Evolutionary conservation across 176 grass and related monocot genomes (phyloP).

Genomic region (Rhynchospora pubera): DNA sequence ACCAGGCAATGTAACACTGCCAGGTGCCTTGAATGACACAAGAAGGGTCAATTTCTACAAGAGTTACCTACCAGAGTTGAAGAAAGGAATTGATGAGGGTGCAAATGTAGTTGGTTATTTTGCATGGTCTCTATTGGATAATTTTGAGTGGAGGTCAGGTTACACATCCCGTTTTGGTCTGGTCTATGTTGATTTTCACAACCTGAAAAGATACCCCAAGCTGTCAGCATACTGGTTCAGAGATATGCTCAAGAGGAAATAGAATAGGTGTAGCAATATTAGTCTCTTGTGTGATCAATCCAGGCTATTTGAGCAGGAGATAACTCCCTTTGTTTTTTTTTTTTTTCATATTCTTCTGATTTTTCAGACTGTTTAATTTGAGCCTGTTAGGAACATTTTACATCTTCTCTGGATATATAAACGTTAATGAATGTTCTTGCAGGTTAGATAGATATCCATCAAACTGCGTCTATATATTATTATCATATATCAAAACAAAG

Average conservation of each 20-base stretch:
- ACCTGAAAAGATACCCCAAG: constrained; percentile 17
- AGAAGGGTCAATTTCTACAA: constrained; percentile 23
- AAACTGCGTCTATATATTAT: too few relatives aligned
- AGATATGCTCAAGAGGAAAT: constrained; percentile 12
- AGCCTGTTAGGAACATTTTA: too few relatives aligned
- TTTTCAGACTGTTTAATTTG: too few relatives aligned
- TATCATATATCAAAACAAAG: too few relatives aligned
- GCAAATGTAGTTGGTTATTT: constrained; percentile 26
- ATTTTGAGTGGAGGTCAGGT: constrained; percentile 24
- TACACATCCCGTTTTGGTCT: constrained; percentile 23
- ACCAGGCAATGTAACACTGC: constrained; percentile 17
- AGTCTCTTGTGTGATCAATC: too few relatives aligned
- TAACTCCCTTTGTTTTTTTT: too few relatives aligned
- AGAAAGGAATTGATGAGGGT: constrained; percentile 27
- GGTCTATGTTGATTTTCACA: constrained; percentile 14
- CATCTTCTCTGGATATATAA: too few relatives aligned
- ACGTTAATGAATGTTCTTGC: too few relatives aligned
- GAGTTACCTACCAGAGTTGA: constrained; percentile 21
- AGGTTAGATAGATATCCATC: too few relatives aligned
- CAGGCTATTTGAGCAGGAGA: too few relatives aligned
- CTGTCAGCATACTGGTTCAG: constrained; percentile 19
- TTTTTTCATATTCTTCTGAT: too few relatives aligned
- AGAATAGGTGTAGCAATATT: not conserved
- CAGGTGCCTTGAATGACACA: constrained; percentile 15
- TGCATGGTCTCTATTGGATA: constrained; percentile 30